Percentiles rank a stretch among this genome's conserved stretches.
These are phyloP conservation scores for Dictyophora rubrovolvata DNA, from an alignment of 768 basidiomycete species.

Conservation along the genomic window DNA sequence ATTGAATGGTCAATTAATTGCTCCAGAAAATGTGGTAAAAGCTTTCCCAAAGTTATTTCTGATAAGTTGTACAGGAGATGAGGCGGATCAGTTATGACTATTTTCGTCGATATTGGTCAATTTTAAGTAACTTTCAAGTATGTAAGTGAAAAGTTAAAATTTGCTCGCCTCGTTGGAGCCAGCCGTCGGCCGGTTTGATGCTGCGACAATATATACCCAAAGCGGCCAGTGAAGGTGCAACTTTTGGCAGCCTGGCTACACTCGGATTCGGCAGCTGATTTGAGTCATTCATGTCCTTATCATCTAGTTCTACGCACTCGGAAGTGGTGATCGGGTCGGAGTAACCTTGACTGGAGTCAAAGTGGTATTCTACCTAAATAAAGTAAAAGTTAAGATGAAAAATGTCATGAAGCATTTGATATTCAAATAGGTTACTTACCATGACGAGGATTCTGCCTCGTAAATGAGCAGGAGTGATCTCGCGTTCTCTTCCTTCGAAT, in stretches of 20 bases:
- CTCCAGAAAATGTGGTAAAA: conserved; percentile 27
- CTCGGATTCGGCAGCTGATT: conserved; percentile 5
- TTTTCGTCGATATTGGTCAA: background rate
- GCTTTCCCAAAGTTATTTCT: conserved; percentile 35
- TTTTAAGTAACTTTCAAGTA: background rate
- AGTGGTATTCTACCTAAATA: conserved; percentile 35
- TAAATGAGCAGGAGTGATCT: conserved; percentile 36
- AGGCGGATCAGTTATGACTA: conserved; percentile 23
- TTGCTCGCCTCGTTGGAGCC: conserved; percentile 32
- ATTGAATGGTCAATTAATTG: conserved; percentile 33
- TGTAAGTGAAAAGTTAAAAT: too few relatives aligned
- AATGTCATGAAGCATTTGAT: too few relatives aligned
- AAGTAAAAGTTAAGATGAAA: background rate
- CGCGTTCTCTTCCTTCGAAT: background rate
- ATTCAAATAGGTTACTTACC: conserved; percentile 25
- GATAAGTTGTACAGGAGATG: conserved; percentile 54
- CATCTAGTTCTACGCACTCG: background rate
- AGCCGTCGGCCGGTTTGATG: conserved; percentile 46
- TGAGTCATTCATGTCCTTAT: background rate
- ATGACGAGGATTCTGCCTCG: conserved; percentile 48
- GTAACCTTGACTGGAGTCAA: conserved; percentile 2
- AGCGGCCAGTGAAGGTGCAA: conserved; percentile 42
- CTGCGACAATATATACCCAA: conserved; percentile 53
- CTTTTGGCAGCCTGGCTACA: conserved; percentile 18
- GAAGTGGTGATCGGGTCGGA: conserved; percentile 13